A percentile compares a stretch with the other conserved stretches of the same genome.
Conservation (phyloP, 176 grass and related monocot species). For the Hordeum vulgare region MorexV3_pseudomolecules_assembly NC_058522.1:133142873-133143372, state of each 20-base stretch:
- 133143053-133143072: neutral
- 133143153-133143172: neutral
- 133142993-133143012: neutral
- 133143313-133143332: neutral
- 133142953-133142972: neutral
- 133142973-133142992: neutral
- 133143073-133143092: neutral
- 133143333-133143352: neutral
- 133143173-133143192: neutral
- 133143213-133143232: neutral
- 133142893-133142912: neutral
- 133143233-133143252: neutral
- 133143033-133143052: neutral
- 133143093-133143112: neutral
- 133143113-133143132: neutral
- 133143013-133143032: neutral
- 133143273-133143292: neutral
- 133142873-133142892: neutral
- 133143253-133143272: neutral
- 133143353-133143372: too few relatives aligned
- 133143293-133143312: neutral
- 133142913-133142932: neutral
- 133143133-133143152: neutral
- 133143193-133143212: neutral
- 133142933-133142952: neutral